A percentile compares a stretch with the other conserved stretches of the same genome.
Conservation (phyloP, 2,329 filamentous ascomycete species). For the Diaporthe vaccinii region DNA sequence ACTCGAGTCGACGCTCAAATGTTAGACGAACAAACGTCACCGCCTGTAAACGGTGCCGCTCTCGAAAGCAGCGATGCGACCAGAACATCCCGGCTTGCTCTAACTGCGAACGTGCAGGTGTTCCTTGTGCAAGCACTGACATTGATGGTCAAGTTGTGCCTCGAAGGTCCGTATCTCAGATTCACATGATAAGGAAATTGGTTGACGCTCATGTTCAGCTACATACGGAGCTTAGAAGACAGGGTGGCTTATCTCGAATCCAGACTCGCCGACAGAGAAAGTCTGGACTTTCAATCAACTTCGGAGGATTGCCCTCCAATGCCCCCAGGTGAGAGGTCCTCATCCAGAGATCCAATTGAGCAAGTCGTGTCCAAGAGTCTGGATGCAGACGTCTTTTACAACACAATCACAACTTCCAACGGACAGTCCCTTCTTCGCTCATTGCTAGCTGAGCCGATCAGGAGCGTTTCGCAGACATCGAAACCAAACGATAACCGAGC, state of each 20-base stretch:
- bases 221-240: slow-evolving; percentile 1
- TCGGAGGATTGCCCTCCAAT: background rate
- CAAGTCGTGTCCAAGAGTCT: background rate
- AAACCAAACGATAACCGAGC: background rate
- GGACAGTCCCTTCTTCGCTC: slow-evolving; percentile 4
- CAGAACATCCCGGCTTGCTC: slow-evolving; percentile 41
- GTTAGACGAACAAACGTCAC: slow-evolving; percentile 43
- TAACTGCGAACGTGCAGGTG: slow-evolving; percentile 39
- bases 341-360: slow-evolving; percentile 5
- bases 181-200: background rate
- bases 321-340: background rate
- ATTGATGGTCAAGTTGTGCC: background rate
- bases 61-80: slow-evolving; percentile 42
- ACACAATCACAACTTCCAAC: slow-evolving; percentile 5
- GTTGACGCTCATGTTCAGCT: slow-evolving; percentile 6
- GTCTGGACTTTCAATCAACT: background rate
- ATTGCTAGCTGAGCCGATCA: slow-evolving; percentile 4
- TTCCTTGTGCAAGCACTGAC: slow-evolving; percentile 39
- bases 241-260: background rate
- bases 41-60: slow-evolving; percentile 41
- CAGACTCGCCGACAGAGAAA: background rate
- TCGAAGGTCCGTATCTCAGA: background rate
- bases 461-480: background rate
- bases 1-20: slow-evolving; percentile 18
- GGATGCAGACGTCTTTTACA: slow-evolving; percentile 8